Evolutionary conservation across 768 basidiomycete species (phyloP).

Genomic region (Mrakia gelida): DNA sequence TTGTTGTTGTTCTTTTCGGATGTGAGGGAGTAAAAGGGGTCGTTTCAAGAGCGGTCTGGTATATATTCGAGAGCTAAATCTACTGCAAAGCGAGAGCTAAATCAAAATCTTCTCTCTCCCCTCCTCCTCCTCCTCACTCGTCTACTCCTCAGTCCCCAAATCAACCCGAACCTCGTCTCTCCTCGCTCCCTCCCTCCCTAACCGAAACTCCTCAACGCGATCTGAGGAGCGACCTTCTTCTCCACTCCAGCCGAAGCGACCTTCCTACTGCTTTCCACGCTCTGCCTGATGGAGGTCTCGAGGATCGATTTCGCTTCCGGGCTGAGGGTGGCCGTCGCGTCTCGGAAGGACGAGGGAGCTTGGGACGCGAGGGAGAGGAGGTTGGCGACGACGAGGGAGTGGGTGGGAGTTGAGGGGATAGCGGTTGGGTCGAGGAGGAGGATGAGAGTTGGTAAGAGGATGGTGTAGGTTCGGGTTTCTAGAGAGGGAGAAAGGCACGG

Average conservation of each 20-base stretch:
- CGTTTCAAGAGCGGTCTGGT: not conserved
- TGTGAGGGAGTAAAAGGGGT: not conserved
- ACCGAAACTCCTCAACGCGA: conserved; percentile 23
- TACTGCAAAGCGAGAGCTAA: not conserved
- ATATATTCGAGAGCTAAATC: too few relatives aligned
- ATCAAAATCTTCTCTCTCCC: not conserved
- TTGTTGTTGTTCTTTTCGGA: not conserved
- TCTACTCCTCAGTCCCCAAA: not conserved
- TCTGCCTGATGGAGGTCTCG: conserved; percentile 73
- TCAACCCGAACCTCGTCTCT: not conserved
- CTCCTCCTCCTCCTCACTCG: not conserved
- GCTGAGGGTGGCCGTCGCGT: conserved; percentile 68
- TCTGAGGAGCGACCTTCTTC: conserved; percentile 11
- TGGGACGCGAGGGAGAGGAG: conserved; percentile 67
- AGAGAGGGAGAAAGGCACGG: not conserved
- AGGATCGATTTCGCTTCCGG: conserved; percentile 56
- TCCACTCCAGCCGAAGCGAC: not conserved
- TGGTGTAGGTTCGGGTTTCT: conserved; percentile 65
- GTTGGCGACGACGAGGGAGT: conserved; percentile 60
- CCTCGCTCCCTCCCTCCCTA: not conserved
- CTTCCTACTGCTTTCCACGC: conserved; percentile 47
- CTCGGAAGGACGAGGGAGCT: conserved; percentile 74
- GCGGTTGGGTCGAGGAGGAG: conserved; percentile 60
- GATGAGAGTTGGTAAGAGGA: conserved; percentile 70
- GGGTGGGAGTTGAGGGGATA: conserved; percentile 50